These are phyloP conservation scores for Rutidosis leptorrhynchoides DNA, from an alignment of 129 eudicot genomes.

Conservation along the genomic window DNA sequence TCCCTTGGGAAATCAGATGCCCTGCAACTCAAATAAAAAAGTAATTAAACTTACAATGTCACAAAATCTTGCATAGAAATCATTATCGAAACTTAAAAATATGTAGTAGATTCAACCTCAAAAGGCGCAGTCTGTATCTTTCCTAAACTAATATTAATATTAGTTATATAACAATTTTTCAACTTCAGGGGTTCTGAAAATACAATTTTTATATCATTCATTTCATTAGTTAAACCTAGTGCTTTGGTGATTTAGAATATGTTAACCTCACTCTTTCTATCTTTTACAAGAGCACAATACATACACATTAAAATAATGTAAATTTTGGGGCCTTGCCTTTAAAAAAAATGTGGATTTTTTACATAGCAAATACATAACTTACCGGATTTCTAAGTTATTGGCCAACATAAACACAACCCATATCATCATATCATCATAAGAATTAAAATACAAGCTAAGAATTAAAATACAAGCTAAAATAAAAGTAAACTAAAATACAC, in stretches of 20 bases:
- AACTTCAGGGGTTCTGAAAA: background rate
- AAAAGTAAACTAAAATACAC: slow-evolving; percentile 4
- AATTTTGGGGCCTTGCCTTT: too few species aligned
- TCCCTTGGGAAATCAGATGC: slow-evolving; percentile 87
- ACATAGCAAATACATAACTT: too few species aligned
- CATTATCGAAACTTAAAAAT: background rate
- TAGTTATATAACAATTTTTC: background rate
- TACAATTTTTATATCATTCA: background rate
- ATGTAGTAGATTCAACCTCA: background rate
- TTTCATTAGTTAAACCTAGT: background rate
- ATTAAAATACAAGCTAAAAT: slow-evolving; percentile 1
- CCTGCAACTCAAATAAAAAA: slow-evolving; percentile 37
- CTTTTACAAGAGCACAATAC: background rate
- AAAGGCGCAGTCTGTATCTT: background rate
- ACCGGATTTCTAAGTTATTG: background rate
- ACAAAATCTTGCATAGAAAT: slow-evolving; percentile 9
- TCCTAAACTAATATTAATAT: slow-evolving; percentile 7
- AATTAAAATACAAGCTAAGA: slow-evolving; percentile 1
- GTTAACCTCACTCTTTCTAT: background rate
- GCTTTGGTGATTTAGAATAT: background rate
- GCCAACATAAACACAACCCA: slow-evolving; percentile 5
- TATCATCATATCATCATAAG: too few species aligned
- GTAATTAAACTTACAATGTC: slow-evolving; percentile 3
- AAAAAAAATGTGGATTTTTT: background rate
- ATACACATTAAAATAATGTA: background rate